Evolutionary conservation across 305 asterid species (phyloP).

Genomic region (Solanum hybrid): DNA sequence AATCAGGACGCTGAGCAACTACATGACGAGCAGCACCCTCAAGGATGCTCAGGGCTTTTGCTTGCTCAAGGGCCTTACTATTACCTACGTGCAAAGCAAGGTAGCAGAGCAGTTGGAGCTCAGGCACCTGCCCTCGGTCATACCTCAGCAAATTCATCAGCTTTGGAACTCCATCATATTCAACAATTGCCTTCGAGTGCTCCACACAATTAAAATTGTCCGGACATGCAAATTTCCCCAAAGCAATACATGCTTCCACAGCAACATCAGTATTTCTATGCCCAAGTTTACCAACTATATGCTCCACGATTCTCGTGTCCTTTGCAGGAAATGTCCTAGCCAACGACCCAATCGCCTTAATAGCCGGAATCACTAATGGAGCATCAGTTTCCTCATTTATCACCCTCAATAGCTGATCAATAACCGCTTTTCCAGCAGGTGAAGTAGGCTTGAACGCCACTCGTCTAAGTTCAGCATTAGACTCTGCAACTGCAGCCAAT

Average conservation of each 20-base stretch:
- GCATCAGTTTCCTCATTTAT: slow-evolving; percentile 30
- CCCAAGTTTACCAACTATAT: slow-evolving; percentile 34
- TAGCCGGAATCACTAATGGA: slow-evolving; percentile 29
- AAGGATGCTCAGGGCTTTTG: slow-evolving; percentile 33
- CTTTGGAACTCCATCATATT: slow-evolving; percentile 50
- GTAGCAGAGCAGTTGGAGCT: slow-evolving; percentile 45
- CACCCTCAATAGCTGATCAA: slow-evolving; percentile 55
- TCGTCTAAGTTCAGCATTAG: slow-evolving; percentile 36
- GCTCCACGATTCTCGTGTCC: slow-evolving; percentile 38
- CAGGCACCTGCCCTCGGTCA: slow-evolving; percentile 23
- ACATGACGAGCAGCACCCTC: slow-evolving; percentile 41
- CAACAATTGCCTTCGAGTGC: slow-evolving; percentile 47
- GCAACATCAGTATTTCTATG: slow-evolving; percentile 25
- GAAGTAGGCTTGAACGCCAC: slow-evolving; percentile 44
- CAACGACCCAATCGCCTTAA: slow-evolving; percentile 46
- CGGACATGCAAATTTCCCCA: slow-evolving; percentile 40
- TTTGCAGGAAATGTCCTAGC: slow-evolving; percentile 55
- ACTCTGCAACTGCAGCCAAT: slow-evolving; percentile 55
- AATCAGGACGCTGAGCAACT: slow-evolving; percentile 27
- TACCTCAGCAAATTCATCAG: slow-evolving; percentile 33
- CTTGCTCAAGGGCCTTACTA: slow-evolving; percentile 49
- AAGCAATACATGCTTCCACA: slow-evolving; percentile 39
- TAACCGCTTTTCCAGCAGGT: slow-evolving; percentile 42
- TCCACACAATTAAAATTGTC: slow-evolving; percentile 46
- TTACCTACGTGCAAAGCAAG: slow-evolving; percentile 55